These are phyloP conservation scores for Alternaria postmessia DNA, from an alignment of 2,329 filamentous ascomycete genomes.

Conservation along the genomic window DNA sequence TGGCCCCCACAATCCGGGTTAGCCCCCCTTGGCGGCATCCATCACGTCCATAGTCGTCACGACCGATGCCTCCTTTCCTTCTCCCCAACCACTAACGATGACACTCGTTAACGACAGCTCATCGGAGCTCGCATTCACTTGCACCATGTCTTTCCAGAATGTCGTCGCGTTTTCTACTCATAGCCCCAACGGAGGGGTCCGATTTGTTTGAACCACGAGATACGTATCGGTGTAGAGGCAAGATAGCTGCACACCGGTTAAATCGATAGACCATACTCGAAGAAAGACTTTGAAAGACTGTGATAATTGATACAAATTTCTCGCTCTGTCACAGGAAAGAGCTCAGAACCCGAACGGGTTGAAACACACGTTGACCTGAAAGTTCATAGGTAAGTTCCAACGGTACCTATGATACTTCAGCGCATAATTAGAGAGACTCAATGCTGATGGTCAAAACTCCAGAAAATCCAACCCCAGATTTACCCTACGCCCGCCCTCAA, in stretches of 20 bases:
- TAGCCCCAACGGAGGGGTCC: constrained; percentile 65
- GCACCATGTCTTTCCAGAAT: constrained; percentile 34
- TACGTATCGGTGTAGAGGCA: constrained; percentile 39
- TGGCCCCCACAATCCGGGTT: constrained; percentile 26
- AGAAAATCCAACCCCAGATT: not conserved
- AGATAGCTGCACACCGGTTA: constrained; percentile 37
- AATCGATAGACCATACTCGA: constrained; percentile 17
- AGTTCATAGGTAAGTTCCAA: constrained; percentile 16
- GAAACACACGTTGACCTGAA: constrained; percentile 2
- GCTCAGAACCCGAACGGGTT: not conserved
- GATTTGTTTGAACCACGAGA: constrained; percentile 51
- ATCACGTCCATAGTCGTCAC: constrained; percentile 18
- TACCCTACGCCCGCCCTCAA: constrained; percentile 26
- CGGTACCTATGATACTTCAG: not conserved
- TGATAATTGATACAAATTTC: not conserved
- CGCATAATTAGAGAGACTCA: not conserved
- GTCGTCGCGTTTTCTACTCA: constrained; percentile 44
- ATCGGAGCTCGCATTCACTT: constrained; percentile 32
- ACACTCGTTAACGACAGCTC: constrained; percentile 35
- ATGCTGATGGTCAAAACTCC: constrained; percentile 4
- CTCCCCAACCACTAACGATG: constrained; percentile 39
- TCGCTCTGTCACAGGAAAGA: not conserved
- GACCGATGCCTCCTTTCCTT: constrained; percentile 37
- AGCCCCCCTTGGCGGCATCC: constrained; percentile 25
- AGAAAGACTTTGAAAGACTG: not conserved